Evolutionary conservation across 768 basidiomycete genomes (phyloP).

Genomic region (Botryobasidium botryosum): DNA sequence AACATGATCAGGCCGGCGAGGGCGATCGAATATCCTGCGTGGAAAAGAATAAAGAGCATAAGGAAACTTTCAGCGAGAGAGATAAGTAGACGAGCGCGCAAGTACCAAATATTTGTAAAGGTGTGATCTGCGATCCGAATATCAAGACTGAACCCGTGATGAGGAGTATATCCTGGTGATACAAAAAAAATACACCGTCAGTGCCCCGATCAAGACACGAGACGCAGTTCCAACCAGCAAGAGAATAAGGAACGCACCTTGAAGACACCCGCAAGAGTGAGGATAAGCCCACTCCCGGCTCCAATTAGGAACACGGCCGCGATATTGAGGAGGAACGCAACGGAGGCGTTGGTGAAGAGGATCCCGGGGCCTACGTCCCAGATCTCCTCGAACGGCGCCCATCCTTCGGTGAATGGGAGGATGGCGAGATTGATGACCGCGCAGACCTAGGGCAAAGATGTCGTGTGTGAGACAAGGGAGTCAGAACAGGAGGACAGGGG

Average conservation of each 20-base stretch:
- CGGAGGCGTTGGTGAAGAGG: slow-evolving; percentile 64
- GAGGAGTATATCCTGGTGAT: slow-evolving; percentile 70
- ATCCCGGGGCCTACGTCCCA: slow-evolving; percentile 45
- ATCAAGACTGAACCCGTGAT: slow-evolving; percentile 80
- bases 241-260: slow-evolving; percentile 33
- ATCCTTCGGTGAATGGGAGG: slow-evolving; percentile 84
- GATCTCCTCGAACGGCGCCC: slow-evolving; percentile 67
- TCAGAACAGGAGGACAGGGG: slow-evolving; percentile 6
- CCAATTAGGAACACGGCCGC: slow-evolving; percentile 91
- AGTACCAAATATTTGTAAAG: slow-evolving; percentile 66
- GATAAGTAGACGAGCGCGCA: neutral
- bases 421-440: slow-evolving; percentile 73
- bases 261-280: slow-evolving; percentile 88
- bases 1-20: slow-evolving; percentile 70
- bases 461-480: neutral
- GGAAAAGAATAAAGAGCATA: slow-evolving; percentile 6
- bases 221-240: neutral
- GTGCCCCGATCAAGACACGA: neutral
- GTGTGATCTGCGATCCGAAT: slow-evolving; percentile 65
- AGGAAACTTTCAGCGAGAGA: neutral
- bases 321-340: slow-evolving; percentile 81
- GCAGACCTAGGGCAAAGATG: slow-evolving; percentile 34
- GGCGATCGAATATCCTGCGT: slow-evolving; percentile 73
- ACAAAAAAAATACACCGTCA: slow-evolving; percentile 2
- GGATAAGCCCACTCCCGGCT: slow-evolving; percentile 68